Evolutionary conservation across 2,329 filamentous ascomycete genomes (phyloP).

Genomic region (Ascochyta viciae-villosae): DNA sequence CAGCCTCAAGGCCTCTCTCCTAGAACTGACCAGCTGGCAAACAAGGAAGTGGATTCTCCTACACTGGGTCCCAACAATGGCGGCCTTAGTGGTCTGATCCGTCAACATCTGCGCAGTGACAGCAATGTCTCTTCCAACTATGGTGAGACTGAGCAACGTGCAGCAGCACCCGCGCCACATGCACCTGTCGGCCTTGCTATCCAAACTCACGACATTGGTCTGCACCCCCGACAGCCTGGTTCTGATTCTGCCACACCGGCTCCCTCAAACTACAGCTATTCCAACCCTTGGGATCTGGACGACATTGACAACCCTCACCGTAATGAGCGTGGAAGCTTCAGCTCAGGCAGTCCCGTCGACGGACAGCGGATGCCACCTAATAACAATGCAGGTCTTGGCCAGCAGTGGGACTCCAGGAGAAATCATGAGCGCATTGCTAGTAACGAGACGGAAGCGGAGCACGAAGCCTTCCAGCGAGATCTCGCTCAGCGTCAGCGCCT

Average conservation of each 20-base stretch:
- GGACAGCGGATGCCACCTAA: constrained; percentile 28
- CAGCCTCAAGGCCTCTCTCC: constrained; percentile 9
- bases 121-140: constrained; percentile 86
- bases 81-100: constrained; percentile 81
- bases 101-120: constrained; percentile 80
- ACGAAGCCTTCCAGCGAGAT: constrained; percentile 76
- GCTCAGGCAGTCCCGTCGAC: constrained; percentile 46
- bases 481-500: constrained; percentile 73
- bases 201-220: constrained; percentile 40
- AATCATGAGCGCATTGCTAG: constrained; percentile 59
- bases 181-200: constrained; percentile 42
- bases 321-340: constrained; percentile 45
- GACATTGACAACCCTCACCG: constrained; percentile 54
- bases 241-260: constrained; percentile 51
- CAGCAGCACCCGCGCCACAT: constrained; percentile 40
- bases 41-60: constrained; percentile 70
- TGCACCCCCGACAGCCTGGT: constrained; percentile 35
- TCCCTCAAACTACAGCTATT: constrained; percentile 58
- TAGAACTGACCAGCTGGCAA: constrained; percentile 26
- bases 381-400: constrained; percentile 4
- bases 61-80: constrained; percentile 71
- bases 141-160: constrained; percentile 41
- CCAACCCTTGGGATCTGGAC: constrained; percentile 63
- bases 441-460: constrained; percentile 61
- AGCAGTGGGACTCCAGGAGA: constrained; percentile 55